Conservation (phyloP, 1,284 basidiomycete genomes). For the Megacollybia platyphylla region DNA sequence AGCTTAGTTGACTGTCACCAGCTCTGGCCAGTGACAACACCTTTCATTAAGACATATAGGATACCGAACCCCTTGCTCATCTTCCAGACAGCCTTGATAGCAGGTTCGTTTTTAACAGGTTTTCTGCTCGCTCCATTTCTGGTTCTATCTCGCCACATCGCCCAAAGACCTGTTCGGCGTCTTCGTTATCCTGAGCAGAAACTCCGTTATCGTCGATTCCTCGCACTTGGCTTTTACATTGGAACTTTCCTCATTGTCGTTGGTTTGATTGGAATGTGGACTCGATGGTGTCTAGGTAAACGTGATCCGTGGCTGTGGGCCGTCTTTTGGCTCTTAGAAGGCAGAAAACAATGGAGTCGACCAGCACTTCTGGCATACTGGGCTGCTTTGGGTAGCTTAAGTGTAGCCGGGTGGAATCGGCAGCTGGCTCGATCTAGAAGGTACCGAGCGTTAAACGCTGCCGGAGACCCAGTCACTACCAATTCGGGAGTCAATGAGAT, state of each 20-base stretch:
- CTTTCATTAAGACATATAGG: slow-evolving; percentile 87
- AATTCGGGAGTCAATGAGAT: slow-evolving; percentile 8
- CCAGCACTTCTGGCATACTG: slow-evolving; percentile 77
- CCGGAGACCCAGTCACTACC: slow-evolving; percentile 21
- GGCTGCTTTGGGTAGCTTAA: slow-evolving; percentile 68
- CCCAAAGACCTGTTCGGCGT: slow-evolving; percentile 82
- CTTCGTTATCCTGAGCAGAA: slow-evolving; percentile 86
- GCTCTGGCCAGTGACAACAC: slow-evolving; percentile 75
- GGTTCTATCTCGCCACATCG: slow-evolving; percentile 85
- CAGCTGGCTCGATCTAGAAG: slow-evolving; percentile 69
- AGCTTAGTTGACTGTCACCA: slow-evolving; percentile 17
- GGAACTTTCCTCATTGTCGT: slow-evolving; percentile 71
- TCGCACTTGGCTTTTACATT: slow-evolving; percentile 80
- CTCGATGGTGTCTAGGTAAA: slow-evolving; percentile 75
- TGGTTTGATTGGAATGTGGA: slow-evolving; percentile 88
- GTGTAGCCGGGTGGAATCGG: slow-evolving; percentile 88
- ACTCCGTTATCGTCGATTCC: slow-evolving; percentile 68
- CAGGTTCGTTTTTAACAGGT: slow-evolving; percentile 84
- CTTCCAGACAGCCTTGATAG: slow-evolving; percentile 89
- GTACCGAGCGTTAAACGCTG: slow-evolving; percentile 28
- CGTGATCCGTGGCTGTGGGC: slow-evolving; percentile 89
- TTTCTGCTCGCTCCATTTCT: slow-evolving; percentile 93
- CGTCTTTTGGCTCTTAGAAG: slow-evolving; percentile 64
- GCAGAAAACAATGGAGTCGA: slow-evolving; percentile 73
- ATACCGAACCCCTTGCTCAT: slow-evolving; percentile 86